Evolutionary conservation across 192 early-diverging fungal species (phyloP), one percentile per base, ranked within the genome.

Genomic region (Allomyces arbusculus): DNA sequence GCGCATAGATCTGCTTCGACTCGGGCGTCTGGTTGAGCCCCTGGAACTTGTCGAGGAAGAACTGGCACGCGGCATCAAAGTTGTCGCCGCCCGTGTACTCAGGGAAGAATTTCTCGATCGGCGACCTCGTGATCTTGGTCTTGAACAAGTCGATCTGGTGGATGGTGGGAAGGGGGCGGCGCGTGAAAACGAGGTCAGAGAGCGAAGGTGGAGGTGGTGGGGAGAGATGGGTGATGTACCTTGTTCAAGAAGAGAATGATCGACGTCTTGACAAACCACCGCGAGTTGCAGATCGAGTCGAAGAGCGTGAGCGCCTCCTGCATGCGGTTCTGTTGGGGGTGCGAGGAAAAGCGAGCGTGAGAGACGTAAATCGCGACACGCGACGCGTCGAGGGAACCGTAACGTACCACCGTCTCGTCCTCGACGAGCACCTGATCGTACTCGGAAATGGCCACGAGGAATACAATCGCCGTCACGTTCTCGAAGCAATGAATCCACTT

Each of bases 161-260:
- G 2, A 2, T 58, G 50, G 50, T 3, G 10, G 10, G 45, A 50
- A 19, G 10, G 20, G 16, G 20, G 12, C 16, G 20, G 20, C 50
- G 20, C 16, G 9, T 58, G 3, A 58, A 6, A 20, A 1, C 50
- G 50, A 58, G 12, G 3, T 40, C 33, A 7, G 33, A 40, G 33
- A 28, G 33, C 7, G 33, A 8, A 8, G 33, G 8, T 3, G 33
- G 33, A 7, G 33, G 33, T 3, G 33, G 33, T 0, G 33, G 33
- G 50, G 50, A 20, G 20, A 16, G 3, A 58, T 28, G 3, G 50
- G 16, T 3, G 16, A 1, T 6, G 50, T 2, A 58, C 50, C 50
- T 58, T 83, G 72, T 83, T 83, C 64, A 83, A 62, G 58, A 83
- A 82, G 23, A 83, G 58, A 55, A 83, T 83, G 72, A 83, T 82